Base-by-base conservation (phyloP, 345 rosid species). In the Pelargonium nanum region DNA sequence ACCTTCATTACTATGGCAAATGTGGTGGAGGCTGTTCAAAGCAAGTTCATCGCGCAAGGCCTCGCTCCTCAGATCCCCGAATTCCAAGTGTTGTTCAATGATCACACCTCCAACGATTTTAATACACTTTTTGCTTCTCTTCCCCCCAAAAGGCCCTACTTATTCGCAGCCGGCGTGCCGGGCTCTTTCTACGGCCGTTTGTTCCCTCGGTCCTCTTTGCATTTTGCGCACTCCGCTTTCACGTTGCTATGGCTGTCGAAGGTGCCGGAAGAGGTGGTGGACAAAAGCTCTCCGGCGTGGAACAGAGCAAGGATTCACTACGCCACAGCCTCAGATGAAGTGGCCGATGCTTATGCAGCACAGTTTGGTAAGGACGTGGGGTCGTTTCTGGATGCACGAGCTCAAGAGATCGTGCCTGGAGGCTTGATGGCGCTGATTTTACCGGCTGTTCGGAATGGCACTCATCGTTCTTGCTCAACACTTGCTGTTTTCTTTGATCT, bases 221-320 rank as follows among this genome's bases (percentile, higher is more conserved):
- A 77, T 65, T 65, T 84, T 5, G 76, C 45, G 0, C 66, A 75
- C 60, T 77, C 72, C 9, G 71, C 82, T 12, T 62, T 67, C 61
- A 69, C 87, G 0, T 62, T 82, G 25, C 81, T 80, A 4, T 80
- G 82, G 84, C 74, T 77, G 5, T 77, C 68, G 9, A 65, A 63
- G 65, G 58, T 67, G 25, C 81, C 87, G 0, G 60, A 61, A 19
- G 82, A 64, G 24, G 30, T 77, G 51, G 2, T 28, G 0, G 72
- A 80, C 30, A 15, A 61, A 6, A 24, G 62, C 25, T 75, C 80
- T 19, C 67, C 70, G 0, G 74, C 77, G 0, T 79, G 75, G 77
- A 82, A 77, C 59, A 73, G 65, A 26, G 80, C 77, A 50, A 65
- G 63, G 24, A 68, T 82, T 22, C 80, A 82, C 26, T 73, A 75